These are phyloP conservation scores for Aspergillus amoenus DNA, from an alignment of 2,329 filamentous ascomycete genomes.

Conservation along the genomic window DNA sequence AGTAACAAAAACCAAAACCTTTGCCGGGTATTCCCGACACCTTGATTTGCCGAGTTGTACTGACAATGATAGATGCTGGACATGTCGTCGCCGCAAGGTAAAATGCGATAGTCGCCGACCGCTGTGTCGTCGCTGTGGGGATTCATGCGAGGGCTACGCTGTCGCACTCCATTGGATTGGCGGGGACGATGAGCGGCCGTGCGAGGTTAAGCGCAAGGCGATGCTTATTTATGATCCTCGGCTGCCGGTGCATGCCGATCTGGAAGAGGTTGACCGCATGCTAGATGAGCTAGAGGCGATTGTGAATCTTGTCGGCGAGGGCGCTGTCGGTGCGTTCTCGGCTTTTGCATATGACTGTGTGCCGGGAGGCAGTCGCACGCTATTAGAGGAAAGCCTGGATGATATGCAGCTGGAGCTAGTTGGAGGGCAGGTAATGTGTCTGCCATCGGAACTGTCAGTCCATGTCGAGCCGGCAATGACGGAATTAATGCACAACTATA, in stretches of 20 bases:
- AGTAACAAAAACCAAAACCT: not conserved
- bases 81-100: not conserved
- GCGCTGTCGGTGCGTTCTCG: not conserved
- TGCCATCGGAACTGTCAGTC: not conserved
- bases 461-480: not conserved
- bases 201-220: not conserved
- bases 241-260: not conserved
- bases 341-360: not conserved
- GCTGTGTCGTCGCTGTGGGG: not conserved
- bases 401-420: not conserved
- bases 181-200: not conserved
- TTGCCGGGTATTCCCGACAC: not conserved
- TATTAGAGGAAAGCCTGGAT: not conserved
- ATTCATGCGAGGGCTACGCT: not conserved
- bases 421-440: not conserved
- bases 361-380: not conserved
- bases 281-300: not conserved
- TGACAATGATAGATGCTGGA: not conserved
- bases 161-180: not conserved
- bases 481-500: slow-evolving; percentile 9
- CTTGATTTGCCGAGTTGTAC: too few species aligned
- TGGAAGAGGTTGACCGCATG: not conserved
- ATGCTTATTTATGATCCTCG: not conserved
- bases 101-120: not conserved
- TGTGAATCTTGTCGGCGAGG: not conserved